A percentile compares a stretch with the other conserved stretches of the same genome.
Evolutionary conservation across 805 yeast species (phyloP).

Genomic region (Lachancea mirantina): DNA sequence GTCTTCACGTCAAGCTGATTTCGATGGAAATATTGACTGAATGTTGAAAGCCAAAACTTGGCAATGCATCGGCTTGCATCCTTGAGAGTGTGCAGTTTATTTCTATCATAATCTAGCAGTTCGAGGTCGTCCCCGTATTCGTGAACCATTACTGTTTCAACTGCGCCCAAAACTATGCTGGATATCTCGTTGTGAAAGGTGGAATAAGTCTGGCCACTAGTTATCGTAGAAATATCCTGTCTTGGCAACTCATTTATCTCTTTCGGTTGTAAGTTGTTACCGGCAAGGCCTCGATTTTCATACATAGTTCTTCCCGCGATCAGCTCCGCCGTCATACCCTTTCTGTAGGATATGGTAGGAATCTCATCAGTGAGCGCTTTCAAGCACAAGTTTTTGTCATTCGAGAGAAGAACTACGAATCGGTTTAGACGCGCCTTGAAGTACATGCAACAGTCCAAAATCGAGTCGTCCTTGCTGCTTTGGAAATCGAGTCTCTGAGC

Average conservation of each 20-base stretch:
- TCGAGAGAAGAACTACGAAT: conserved; percentile 60
- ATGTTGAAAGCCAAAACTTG: conserved; percentile 51
- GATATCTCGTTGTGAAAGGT: conserved; percentile 40
- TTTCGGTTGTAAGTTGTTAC: no score
- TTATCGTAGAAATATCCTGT: no score
- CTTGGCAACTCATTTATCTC: no score
- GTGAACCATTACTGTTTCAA: conserved; percentile 44
- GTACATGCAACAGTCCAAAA: conserved; percentile 75
- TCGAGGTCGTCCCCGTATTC: conserved; percentile 52
- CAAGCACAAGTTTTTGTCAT: conserved; percentile 76
- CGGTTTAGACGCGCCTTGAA: conserved; percentile 37
- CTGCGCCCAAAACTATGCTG: conserved; percentile 36
- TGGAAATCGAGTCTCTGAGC: conserved; percentile 43
- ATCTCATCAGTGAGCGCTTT: conserved; percentile 65
- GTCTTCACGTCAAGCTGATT: conserved; percentile 16
- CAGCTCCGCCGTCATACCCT: conserved; percentile 40
- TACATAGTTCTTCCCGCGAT: conserved; percentile 38
- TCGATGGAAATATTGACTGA: conserved; percentile 40
- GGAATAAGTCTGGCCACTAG: no score
- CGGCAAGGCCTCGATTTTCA: conserved; percentile 28
- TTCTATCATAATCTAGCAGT: conserved; percentile 42
- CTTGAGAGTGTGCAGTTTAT: conserved; percentile 29
- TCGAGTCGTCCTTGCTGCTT: conserved; percentile 66
- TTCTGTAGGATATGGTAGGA: conserved; percentile 48
- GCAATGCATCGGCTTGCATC: conserved; percentile 39